Percentiles rank a stretch among this genome's conserved stretches.
Evolutionary conservation across 345 rosid species (phyloP).

Genomic region (Aurinia saxatilis): DNA sequence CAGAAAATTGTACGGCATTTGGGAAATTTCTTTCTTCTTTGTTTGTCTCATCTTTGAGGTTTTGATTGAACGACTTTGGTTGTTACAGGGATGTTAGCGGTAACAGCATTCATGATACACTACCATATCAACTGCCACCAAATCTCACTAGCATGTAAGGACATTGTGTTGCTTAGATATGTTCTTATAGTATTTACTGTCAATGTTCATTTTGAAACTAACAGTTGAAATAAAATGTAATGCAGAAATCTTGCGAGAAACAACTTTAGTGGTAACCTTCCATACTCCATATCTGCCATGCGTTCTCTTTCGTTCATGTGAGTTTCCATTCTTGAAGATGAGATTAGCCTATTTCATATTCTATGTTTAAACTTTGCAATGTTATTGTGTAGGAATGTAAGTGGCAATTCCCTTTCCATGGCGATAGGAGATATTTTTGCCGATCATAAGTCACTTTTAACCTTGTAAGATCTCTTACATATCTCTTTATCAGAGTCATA

Average conservation of each 20-base stretch:
- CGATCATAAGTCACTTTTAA: conserved; percentile 43
- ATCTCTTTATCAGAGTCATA: background rate
- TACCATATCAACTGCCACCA: conserved; percentile 93
- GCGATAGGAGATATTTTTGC: conserved; percentile 66
- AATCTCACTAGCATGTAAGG: conserved; percentile 94
- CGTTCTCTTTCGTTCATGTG: conserved; percentile 65
- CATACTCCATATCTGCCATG: conserved; percentile 81
- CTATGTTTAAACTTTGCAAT: background rate
- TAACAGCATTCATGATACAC: conserved; percentile 70
- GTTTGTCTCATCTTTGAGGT: conserved; percentile 9
- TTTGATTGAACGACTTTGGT: background rate
- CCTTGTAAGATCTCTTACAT: conserved; percentile 52
- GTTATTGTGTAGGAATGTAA: conserved; percentile 40
- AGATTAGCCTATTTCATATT: background rate
- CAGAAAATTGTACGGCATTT: conserved; percentile 55
- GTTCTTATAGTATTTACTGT: background rate
- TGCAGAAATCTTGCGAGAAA: conserved; percentile 88
- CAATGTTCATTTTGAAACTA: background rate
- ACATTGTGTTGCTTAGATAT: background rate
- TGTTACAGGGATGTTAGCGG: conserved; percentile 72
- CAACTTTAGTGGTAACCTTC: conserved; percentile 83
- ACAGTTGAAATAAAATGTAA: conserved; percentile 2
- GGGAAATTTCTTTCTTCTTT: background rate
- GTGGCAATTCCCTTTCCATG: conserved; percentile 68
- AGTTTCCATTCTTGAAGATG: conserved; percentile 34